Base-by-base conservation (phyloP, 257 asterid species). In the Solanum tacnaense region DNA sequence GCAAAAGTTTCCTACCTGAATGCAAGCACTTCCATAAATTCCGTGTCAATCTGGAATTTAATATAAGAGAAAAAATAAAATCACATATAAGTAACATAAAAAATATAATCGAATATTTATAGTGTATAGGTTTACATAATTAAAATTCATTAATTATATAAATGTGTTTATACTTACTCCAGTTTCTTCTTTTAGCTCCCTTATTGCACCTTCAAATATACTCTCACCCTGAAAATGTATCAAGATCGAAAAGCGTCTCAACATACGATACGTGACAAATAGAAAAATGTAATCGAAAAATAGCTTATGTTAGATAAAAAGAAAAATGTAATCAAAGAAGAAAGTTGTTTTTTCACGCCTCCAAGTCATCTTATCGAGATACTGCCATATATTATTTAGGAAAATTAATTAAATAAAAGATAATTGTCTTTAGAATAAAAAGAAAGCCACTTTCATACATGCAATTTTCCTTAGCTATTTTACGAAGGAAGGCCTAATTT, bases 151-250 rank as follows among this genome's bases (percentile, higher is more conserved):
- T 13, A 34, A 20, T 31, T 44, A 9, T 73, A 35, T 74, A 20
- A 46, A 11, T 15, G 38, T 29, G 23, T 29, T 34, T 31, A 44
- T 67, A 91, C 94, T 91, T 93, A 94, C 98, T 91, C 95, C 96
- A 58, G 98, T 95, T 91, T 94, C 98, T 93, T 95, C 98, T 89
- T 93, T 93, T 27, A 95, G 94, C 92, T 94, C 98, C 92, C 98
- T 92, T 86, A 65, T 91, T 73, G 95, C 96, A 70, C 95, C 97
- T 34, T 89, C 88, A 84, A 88, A 92, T 56, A 95, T 91, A 83
- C 92, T 96, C 91, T 95, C 98, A 3, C 98, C 98, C 98, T 95
- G 93, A 52, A 90, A 36, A 56, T 56, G 62, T 49, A 75, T 9
- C 13, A 91, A 86, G 3, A 65, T n/a, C 2, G 87, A 70, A 86